Evolutionary conservation across 768 basidiomycete genomes (phyloP).

Genomic region (Gymnopilus junonius): DNA sequence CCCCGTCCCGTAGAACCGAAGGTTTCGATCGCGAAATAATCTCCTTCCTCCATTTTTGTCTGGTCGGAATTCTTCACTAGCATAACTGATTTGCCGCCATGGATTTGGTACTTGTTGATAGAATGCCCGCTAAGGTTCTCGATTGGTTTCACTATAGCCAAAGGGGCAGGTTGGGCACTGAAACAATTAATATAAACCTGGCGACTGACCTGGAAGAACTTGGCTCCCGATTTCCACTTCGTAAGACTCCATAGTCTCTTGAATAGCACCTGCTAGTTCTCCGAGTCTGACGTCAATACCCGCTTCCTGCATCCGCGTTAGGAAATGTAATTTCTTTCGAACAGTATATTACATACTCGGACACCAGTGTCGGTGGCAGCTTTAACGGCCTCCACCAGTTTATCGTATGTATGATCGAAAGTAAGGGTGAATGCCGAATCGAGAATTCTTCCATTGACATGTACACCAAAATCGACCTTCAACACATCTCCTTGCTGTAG

Average conservation of each 20-base stretch:
- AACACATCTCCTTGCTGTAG: conserved; percentile 84
- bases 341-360: conserved; percentile 48
- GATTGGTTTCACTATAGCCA: conserved; percentile 82
- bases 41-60: conserved; percentile 99
- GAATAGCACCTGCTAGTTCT: conserved; percentile 89
- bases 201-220: conserved; percentile 68
- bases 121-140: conserved; percentile 94
- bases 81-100: conserved; percentile 91
- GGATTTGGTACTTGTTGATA: conserved; percentile 89
- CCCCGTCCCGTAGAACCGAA: conserved; percentile 98
- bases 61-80: conserved; percentile 89
- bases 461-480: conserved; percentile 97
- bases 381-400: conserved; percentile 86
- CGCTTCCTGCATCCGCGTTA: conserved; percentile 66
- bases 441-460: conserved; percentile 92
- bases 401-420: conserved; percentile 90
- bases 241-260: conserved; percentile 99
- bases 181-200: not conserved
- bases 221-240: conserved; percentile 94
- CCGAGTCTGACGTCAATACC: conserved; percentile 95
- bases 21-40: conserved; percentile 98
- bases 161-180: not conserved
- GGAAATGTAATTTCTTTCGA: not conserved
- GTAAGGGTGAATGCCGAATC: conserved; percentile 96
- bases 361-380: conserved; percentile 95